These are phyloP conservation scores for Picocystis salinarum DNA, from an alignment of 139 green algal genomes.

Conservation along the genomic window DNA sequence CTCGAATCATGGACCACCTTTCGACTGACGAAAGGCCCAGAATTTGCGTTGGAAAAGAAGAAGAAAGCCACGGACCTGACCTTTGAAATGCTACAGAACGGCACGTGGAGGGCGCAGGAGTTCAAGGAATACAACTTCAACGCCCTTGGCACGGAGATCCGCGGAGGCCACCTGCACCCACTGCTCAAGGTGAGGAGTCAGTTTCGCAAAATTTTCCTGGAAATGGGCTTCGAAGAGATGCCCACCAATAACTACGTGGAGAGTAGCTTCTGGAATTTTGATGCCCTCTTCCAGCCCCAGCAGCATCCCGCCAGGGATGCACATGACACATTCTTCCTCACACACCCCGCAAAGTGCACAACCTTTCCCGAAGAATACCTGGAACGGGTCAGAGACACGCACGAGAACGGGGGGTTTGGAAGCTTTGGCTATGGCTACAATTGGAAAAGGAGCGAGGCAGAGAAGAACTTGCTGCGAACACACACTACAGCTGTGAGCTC, in stretches of 20 bases:
- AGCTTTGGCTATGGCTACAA: constrained; percentile 72
- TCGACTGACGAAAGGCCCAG: constrained; percentile 60
- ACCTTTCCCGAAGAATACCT: constrained; percentile 64
- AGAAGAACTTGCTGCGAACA: constrained; percentile 97
- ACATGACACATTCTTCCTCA: constrained; percentile 98
- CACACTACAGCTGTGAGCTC: constrained; percentile 95
- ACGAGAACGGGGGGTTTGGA: constrained; percentile 72
- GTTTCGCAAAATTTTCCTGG: constrained; percentile 85
- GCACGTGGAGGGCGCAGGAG: constrained; percentile 52
- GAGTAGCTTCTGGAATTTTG: constrained; percentile 96
- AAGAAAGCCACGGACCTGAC: constrained; percentile 90
- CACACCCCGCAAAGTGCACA: constrained; percentile 7
- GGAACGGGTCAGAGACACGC: constrained; percentile 49
- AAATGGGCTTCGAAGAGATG: constrained; percentile 89
- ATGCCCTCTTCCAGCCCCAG: constrained; percentile 97
- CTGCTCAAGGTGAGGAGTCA: constrained; percentile 86
- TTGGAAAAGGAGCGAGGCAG: constrained; percentile 72
- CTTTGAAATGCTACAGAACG: constrained; percentile 68
- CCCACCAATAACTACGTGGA: constrained; percentile 83
- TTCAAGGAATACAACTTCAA: constrained; percentile 99
- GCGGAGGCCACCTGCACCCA: constrained; percentile 77
- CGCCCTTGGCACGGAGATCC: constrained; percentile 38
- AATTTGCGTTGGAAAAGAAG: constrained; percentile 81
- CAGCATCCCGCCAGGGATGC: constrained; percentile 90
- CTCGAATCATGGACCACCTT: constrained; percentile 65